phyloP scores from a whole-genome alignment of 257 asterid species.

The Voacanga thouarsii region DNA sequence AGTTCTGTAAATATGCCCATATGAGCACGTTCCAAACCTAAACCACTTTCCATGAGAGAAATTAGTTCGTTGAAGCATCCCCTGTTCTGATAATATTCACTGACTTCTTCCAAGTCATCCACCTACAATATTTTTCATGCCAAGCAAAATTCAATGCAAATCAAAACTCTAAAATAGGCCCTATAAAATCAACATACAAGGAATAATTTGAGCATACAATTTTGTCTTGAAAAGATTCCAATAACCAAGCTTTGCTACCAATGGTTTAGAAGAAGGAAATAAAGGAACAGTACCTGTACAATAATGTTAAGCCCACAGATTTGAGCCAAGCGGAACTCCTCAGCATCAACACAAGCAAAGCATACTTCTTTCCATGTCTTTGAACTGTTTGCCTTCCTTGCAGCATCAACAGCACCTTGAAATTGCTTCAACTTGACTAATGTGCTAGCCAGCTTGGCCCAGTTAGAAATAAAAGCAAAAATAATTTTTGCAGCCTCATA shows the following conservation, averaged over 20 bases:
- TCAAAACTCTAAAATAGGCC: neutral
- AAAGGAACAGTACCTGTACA: constrained; percentile 66
- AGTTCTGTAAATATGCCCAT: constrained; percentile 99
- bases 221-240: neutral
- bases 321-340: constrained; percentile 99
- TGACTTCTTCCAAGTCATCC: constrained; percentile 98
- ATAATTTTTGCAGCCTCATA: constrained; percentile 98
- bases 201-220: neutral
- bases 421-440: constrained; percentile 88
- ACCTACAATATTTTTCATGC: constrained; percentile 44
- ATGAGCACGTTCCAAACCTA: constrained; percentile 99
- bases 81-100: constrained; percentile 92
- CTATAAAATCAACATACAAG: neutral
- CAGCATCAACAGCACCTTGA: constrained; percentile 99
- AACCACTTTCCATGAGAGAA: constrained; percentile 98
- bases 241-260: too few species aligned
- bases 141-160: neutral
- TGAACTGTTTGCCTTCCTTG: constrained; percentile 97
- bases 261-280: neutral
- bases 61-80: constrained; percentile 98
- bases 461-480: constrained; percentile 87
- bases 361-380: constrained; percentile 99
- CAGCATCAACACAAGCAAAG: constrained; percentile 99
- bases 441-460: constrained; percentile 95
- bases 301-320: constrained; percentile 98